Evolutionary conservation across 345 rosid species (phyloP).

Genomic region (Syzygium grande): DNA sequence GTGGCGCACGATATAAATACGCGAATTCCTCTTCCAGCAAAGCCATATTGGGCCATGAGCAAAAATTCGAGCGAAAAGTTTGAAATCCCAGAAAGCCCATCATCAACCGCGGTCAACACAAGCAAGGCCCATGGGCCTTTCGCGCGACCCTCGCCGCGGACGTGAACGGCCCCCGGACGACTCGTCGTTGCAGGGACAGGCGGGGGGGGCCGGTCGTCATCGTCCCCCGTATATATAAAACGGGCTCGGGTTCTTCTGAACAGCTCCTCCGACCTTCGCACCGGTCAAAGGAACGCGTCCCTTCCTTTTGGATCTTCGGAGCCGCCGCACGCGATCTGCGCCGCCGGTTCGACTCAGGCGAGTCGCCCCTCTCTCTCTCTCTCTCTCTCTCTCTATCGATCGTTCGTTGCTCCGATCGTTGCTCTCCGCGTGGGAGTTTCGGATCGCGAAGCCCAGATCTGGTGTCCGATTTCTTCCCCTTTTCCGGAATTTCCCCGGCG

Average conservation of each 20-base stretch:
- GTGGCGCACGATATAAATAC: background rate
- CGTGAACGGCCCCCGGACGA: background rate
- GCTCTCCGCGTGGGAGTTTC: background rate
- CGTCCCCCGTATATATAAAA: background rate
- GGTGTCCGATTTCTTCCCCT: background rate
- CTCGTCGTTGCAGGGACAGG: background rate
- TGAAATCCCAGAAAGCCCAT: background rate
- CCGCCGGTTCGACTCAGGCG: background rate
- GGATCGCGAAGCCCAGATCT: background rate
- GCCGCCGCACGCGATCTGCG: background rate
- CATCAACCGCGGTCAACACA: background rate
- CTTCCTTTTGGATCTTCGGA: background rate
- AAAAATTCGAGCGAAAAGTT: background rate
- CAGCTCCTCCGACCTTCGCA: background rate
- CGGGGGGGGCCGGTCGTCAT: background rate
- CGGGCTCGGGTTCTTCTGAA: background rate
- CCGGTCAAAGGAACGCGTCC: background rate
- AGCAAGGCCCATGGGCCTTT: background rate
- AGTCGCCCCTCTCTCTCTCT: background rate
- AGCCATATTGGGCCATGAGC: background rate
- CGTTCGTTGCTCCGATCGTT: background rate
- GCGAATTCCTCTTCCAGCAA: background rate
- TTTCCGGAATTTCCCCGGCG: background rate
- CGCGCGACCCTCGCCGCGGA: background rate
- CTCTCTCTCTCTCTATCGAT: background rate